Base-by-base conservation (phyloP, 768 basidiomycete species). In the Phylloporus arenicola region DNA sequence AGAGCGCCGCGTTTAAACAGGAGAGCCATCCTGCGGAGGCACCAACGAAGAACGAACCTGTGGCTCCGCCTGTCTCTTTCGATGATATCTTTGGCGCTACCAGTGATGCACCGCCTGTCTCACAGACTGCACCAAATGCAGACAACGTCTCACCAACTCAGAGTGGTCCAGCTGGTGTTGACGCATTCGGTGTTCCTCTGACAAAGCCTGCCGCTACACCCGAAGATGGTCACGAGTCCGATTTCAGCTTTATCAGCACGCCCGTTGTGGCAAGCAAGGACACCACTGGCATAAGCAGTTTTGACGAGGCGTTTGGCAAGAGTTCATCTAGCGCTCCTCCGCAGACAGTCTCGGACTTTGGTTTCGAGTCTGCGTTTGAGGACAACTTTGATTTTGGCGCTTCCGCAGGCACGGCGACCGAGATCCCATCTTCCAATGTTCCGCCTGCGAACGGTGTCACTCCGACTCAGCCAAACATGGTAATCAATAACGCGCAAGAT, bases 231-330 rank as follows among this genome's bases (percentile, higher is more conserved):
- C 60, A 57, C 40, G 59, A 60, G 44, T 52, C 60, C 0, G 52
- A 45, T 8, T 65, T 64, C 42, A 53, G 53, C 1, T 45, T 66
- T 39, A 39, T 64, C 52, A 52, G 48, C 22, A 29, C 50, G 14
- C 55, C 61, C 3, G 51, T 19, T 31, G 50, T 41, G 43, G 31
- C 48, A 10, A 58, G 52, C 44, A 52, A 48, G 41, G 52, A 38
- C 24, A 57, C 52, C 20, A 67, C 51, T 17, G 69, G 61, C 17
- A 54, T 83, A 1, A 81, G 74, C 55, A 87, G 80, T 45, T 88
- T 90, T 57, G 88, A 91, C 59, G 86, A 88, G 61, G 83, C 85
- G 1, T 74, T 91, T 61, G 78, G 81, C 16, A 81, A 77, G 53
- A 68, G 80, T 19, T 67, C 80, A 0, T 62, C 64, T 29, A 70